Base-by-base conservation (phyloP, 2,329 filamentous ascomycete species). In the Sporothrix schenckii region DNA sequence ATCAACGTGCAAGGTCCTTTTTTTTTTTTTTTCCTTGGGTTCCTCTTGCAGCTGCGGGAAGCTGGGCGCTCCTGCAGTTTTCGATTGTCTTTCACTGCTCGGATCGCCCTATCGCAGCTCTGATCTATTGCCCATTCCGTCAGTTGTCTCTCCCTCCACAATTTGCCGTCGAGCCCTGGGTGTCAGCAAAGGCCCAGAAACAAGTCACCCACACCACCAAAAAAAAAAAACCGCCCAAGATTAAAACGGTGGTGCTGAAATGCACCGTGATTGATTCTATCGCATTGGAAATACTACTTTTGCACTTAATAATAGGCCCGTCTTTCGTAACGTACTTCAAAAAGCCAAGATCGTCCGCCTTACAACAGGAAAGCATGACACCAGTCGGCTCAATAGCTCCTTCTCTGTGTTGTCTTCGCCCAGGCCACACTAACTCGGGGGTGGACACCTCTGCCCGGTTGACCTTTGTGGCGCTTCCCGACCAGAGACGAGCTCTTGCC, bases 91-190 rank as follows among this genome's bases (percentile, higher is more conserved):
- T 24, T 34, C n/a, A 7, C 41, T 44, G 44, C 60, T n/a, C 44
- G n/a, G n/a, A 49, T 2, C 27, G 19, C 10, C 24, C 13, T n/a
- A 5, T 34, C 39, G 52, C 24, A 7, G 39, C 58, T 63, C 39
- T 10, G 58, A 44, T 47, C 39, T 47, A 63, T 47, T 63, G 58
- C 39, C 58, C 47, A 27, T 63, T 47, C 39, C 58, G 39, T 63
- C 58, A n/a, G 11, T 61, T 39, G 58, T 63, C 39, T 39, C 58
- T 47, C 58, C 58, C 39, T 63, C 39, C 39, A 60, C 56, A 21
- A 47, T 44, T 39, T 44, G 39, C 21, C 41, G 39, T 61, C n/a
- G 10, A 44, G 16, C 58, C n/a, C 39, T 63, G 11, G 14, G 39
- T 39, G 58, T 63, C 39, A 63, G 39, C 58, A 44, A 47, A 63